Evolutionary conservation across 2,329 filamentous ascomycete genomes (phyloP).

Genomic region (Claviceps maximensis): DNA sequence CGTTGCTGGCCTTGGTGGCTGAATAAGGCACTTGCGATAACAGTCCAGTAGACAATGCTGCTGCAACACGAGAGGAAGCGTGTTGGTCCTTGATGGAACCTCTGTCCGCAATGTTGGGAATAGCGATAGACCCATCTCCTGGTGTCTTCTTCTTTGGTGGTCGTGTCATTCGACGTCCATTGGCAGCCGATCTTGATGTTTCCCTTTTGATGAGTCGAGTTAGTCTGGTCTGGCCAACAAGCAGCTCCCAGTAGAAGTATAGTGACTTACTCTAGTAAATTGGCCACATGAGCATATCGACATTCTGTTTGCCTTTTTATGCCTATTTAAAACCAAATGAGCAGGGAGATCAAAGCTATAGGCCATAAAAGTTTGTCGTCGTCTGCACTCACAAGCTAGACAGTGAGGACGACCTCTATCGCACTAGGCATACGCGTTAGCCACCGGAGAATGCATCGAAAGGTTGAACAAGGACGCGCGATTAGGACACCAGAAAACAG

Average conservation of each 20-base stretch:
- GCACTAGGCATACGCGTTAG: constrained; percentile 36
- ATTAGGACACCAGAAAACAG: neutral
- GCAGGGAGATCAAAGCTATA: neutral
- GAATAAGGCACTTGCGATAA: constrained; percentile 64
- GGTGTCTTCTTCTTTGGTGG: constrained; percentile 40
- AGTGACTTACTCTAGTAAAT: constrained; percentile 58
- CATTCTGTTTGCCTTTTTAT: constrained; percentile 67
- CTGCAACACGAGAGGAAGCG: constrained; percentile 33
- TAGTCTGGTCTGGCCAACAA: constrained; percentile 8
- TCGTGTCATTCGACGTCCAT: constrained; percentile 42
- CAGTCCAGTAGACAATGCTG: constrained; percentile 45
- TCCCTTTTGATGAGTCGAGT: constrained; percentile 31
- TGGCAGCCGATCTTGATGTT: constrained; percentile 39
- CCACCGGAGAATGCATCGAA: neutral
- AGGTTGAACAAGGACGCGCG: too few species aligned
- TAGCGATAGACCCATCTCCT: constrained; percentile 23
- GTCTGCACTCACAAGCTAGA: constrained; percentile 40
- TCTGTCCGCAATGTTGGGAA: constrained; percentile 44
- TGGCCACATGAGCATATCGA: constrained; percentile 63
- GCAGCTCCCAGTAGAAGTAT: neutral
- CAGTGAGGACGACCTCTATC: constrained; percentile 60
- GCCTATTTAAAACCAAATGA: constrained; percentile 32
- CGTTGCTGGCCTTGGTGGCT: constrained; percentile 56
- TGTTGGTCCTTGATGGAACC: constrained; percentile 32
- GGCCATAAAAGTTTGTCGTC: neutral